A percentile compares a stretch with the other conserved stretches of the same genome.
phyloP scores from a whole-genome alignment of 305 asterid genomes.

The Fraxinus sp. region DNA sequence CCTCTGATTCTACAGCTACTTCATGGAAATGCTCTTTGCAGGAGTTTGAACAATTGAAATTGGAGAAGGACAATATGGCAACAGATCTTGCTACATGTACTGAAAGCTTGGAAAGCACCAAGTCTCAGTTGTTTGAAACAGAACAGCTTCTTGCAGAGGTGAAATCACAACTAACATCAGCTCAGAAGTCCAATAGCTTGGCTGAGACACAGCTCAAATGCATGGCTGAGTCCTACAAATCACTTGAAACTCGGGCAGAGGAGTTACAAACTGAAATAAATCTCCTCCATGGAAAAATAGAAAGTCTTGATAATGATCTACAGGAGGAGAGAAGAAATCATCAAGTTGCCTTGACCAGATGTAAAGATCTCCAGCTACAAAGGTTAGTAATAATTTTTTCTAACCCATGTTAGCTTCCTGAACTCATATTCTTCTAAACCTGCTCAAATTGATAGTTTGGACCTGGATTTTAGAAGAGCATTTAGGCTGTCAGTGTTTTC shows the following conservation, averaged over 20 bases:
- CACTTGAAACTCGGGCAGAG: conserved; percentile 82
- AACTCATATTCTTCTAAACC: not conserved
- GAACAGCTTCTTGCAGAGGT: conserved; percentile 72
- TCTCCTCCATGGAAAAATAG: conserved; percentile 58
- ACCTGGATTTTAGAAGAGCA: not conserved
- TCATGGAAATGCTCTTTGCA: conserved; percentile 81
- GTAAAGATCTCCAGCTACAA: conserved; percentile 69
- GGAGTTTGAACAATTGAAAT: conserved; percentile 79
- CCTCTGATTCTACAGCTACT: conserved; percentile 55
- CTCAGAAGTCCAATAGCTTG: conserved; percentile 75
- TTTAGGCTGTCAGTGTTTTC: conserved; percentile 1
- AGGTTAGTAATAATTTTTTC: conserved; percentile 45
- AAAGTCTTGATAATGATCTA: conserved; percentile 61
- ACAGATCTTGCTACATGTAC: conserved; percentile 57
- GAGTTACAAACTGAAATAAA: conserved; percentile 68
- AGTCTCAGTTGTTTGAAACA: conserved; percentile 62
- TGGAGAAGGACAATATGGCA: conserved; percentile 68
- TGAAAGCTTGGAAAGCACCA: conserved; percentile 63
- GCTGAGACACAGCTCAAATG: conserved; percentile 97
- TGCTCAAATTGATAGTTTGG: not conserved
- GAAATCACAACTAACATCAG: conserved; percentile 66
- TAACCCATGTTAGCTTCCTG: not conserved
- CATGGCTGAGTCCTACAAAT: conserved; percentile 90
- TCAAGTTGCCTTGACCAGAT: conserved; percentile 52
- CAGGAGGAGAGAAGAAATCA: conserved; percentile 68